Conservation (phyloP, 768 basidiomycete species). For the Lactarius indigo region DNA sequence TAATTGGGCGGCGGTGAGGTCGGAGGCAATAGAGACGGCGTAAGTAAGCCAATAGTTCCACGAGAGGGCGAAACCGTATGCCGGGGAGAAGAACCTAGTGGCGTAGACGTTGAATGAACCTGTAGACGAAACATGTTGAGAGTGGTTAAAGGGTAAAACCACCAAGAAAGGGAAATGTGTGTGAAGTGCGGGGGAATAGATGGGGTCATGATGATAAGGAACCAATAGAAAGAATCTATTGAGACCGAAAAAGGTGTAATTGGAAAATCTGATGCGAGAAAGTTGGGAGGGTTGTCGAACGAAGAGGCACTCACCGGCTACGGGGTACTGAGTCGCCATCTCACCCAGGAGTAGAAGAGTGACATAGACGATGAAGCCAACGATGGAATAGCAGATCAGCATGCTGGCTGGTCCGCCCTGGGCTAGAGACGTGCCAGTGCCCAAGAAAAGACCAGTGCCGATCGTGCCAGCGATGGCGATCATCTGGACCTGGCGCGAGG, state of each 20-base stretch:
- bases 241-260: too few relatives aligned
- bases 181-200: not conserved
- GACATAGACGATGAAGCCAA: slow-evolving; percentile 75
- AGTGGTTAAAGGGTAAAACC: not conserved
- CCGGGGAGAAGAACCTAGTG: slow-evolving; percentile 82
- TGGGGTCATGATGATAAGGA: not conserved
- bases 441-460: slow-evolving; percentile 53
- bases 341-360: slow-evolving; percentile 76
- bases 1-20: slow-evolving; percentile 82
- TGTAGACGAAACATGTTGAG: slow-evolving; percentile 16
- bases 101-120: slow-evolving; percentile 89
- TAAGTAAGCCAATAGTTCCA: slow-evolving; percentile 95
- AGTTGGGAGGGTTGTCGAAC: not conserved
- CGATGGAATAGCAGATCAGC: slow-evolving; percentile 72
- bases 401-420: slow-evolving; percentile 86
- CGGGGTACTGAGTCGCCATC: slow-evolving; percentile 85
- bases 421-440: slow-evolving; percentile 74
- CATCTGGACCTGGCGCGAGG: slow-evolving; percentile 83
- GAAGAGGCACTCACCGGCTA: slow-evolving; percentile 45
- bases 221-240: too few relatives aligned
- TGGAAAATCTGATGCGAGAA: not conserved
- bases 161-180: not conserved
- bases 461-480: slow-evolving; percentile 79
- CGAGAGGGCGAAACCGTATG: slow-evolving; percentile 81
- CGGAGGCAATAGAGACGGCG: slow-evolving; percentile 80